A percentile compares a stretch with the other conserved stretches of the same genome.
Evolutionary conservation across 1,284 basidiomycete species (phyloP).

Genomic region (Boletus mariae): DNA sequence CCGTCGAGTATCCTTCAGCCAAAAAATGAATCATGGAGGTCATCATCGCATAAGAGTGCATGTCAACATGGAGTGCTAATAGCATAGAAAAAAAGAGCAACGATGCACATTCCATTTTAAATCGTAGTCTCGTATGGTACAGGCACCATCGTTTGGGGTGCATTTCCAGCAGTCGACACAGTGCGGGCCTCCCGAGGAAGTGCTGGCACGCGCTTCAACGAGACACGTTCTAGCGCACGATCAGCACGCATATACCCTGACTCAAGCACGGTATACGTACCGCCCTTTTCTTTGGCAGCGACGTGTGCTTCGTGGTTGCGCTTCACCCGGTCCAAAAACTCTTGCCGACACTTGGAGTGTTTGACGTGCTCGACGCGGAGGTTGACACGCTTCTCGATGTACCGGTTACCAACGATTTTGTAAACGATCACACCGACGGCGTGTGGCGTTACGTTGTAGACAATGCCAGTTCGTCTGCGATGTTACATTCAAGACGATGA

Average conservation of each 20-base stretch:
- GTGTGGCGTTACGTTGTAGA: constrained; percentile 96
- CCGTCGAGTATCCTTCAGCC: no score
- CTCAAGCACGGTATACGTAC: constrained; percentile 46
- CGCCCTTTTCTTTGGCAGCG: constrained; percentile 85
- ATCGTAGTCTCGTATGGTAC: constrained; percentile 88
- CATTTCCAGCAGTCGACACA: constrained; percentile 76
- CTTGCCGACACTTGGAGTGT: constrained; percentile 98
- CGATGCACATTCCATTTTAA: constrained; percentile 37
- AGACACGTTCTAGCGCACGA: constrained; percentile 61
- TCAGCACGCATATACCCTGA: neutral
- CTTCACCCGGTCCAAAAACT: constrained; percentile 97
- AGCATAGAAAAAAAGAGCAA: constrained; percentile 1
- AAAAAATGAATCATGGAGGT: no score
- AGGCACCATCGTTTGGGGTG: constrained; percentile 90
- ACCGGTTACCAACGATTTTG: constrained; percentile 99
- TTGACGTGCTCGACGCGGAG: constrained; percentile 96
- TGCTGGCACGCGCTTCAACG: constrained; percentile 84
- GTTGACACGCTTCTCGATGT: constrained; percentile 99
- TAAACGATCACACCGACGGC: constrained; percentile 97
- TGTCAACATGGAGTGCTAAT: constrained; percentile 14
- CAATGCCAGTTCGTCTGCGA: constrained; percentile 87
- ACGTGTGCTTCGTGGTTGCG: constrained; percentile 83
- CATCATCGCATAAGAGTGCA: neutral
- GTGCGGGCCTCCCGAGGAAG: constrained; percentile 81
- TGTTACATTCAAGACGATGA: neutral